A percentile compares a stretch with the other conserved stretches of the same genome.
Evolutionary conservation across 192 early-diverging fungal genomes (phyloP).

Genomic region (Backusella parvicylindrica): DNA sequence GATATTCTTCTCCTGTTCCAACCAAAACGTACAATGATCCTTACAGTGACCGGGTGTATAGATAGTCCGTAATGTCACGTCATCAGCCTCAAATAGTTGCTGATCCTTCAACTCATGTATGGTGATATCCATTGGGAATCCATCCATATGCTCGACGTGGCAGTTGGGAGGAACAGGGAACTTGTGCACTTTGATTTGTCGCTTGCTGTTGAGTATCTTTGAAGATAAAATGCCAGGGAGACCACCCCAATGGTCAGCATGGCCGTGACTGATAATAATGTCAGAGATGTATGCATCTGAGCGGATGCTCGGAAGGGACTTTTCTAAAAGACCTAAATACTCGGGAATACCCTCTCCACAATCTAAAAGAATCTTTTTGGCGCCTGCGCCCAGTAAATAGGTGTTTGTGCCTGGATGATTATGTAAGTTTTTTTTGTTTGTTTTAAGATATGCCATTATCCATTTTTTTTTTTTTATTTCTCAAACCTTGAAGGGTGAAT

Average conservation of each 20-base stretch:
- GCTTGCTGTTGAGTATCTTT: conserved; percentile 1
- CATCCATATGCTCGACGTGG: conserved; percentile 27
- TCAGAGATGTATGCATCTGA: conserved; percentile 54
- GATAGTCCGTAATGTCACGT: conserved; percentile 55
- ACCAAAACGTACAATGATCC: conserved; percentile 74
- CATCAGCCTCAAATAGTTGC: conserved; percentile 61
- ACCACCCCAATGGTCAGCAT: conserved; percentile 80
- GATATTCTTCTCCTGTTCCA: conserved; percentile 63
- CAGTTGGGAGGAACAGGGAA: conserved; percentile 12
- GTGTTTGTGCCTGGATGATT: conserved; percentile 69
- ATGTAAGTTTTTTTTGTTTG: neutral
- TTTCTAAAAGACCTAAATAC: conserved; percentile 55
- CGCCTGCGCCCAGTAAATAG: conserved; percentile 79
- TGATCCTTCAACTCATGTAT: conserved; percentile 41
- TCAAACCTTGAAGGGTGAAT: conserved; percentile 73
- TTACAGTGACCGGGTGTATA: conserved; percentile 81
- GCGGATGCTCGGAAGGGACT: conserved; percentile 44
- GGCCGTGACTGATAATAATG: conserved; percentile 78
- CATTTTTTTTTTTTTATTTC: too few species aligned
- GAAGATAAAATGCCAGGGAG: conserved; percentile 37
- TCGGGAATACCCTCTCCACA: conserved; percentile 75
- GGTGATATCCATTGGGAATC: conserved; percentile 21
- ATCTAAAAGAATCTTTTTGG: conserved; percentile 67
- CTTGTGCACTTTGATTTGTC: conserved; percentile 22
- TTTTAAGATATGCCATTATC: too few species aligned